Evolutionary conservation across 257 asterid species (phyloP), one percentile per base, ranked within the genome.

Genomic region (Nicotiana tomentosiformis): DNA sequence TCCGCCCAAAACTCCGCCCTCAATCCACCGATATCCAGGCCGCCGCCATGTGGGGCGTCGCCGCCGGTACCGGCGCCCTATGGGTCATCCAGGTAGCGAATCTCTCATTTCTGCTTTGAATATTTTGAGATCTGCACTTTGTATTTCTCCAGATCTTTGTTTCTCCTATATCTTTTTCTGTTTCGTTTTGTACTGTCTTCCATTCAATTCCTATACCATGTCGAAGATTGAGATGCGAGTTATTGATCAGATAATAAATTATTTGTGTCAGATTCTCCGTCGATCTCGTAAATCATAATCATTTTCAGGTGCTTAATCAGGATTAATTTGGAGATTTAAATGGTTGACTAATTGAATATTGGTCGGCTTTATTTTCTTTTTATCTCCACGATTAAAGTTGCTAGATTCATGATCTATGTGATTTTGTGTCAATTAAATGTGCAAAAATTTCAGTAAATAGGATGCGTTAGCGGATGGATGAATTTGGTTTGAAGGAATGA

Each of bases 11-110:
- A 26, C 3, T 20, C 33, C 91, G 95, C 23, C 85, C 83, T 18
- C 95, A 88, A 78, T 32, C 88, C 55, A 82, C 90, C 39, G 90
- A 93, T 69, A 61, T 91, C 5, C 91, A 91, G 88, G 95, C 98
- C 46, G 93, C 90, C 86, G 93, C 88, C 69, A 81, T 83, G 43
- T 95, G 98, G 98, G 98, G 98, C 70, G 91, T 91, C 83, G 90
- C 97, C 81, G 96, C 95, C 83, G 88, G 88, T 66, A 82, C 96
- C 70, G 43, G 88, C 58, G 98, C 92, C 67, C 70, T 95, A 82
- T 93, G 86, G 85, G 29, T 90, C 4, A 49, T 90, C 60, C 93
- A 90, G 90, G 93, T 90, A 39, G 76, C 66, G 83, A 81, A 79
- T 35, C 37, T 77, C 29, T 62, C 23, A 33, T 23, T 9, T 70